Evolutionary conservation across 768 basidiomycete genomes (phyloP), one percentile per base, ranked within the genome.

Genomic region (Candolleomyces efflorescens): DNA sequence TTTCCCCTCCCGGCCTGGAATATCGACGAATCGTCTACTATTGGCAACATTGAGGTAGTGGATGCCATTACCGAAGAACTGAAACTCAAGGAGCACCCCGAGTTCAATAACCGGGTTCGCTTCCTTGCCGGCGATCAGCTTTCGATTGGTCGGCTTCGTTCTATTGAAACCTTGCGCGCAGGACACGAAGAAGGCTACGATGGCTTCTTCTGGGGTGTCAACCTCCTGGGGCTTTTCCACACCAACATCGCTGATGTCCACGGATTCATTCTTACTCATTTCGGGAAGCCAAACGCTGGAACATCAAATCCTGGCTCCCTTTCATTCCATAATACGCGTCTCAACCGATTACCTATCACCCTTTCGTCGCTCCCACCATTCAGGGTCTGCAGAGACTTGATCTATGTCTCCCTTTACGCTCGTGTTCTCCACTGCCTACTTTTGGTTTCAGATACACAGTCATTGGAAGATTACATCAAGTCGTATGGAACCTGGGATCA

Each of bases 181-280:
- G 71, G 73, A 12, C 68, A 75, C 23, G 70, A 75, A 46, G 46
- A 37, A 13, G 68, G 67, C 0, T 60, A 60, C 20, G 22, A 58
- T 0, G 64, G 67, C 0, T 71, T 68, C 43, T 59, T 64, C 0
- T 63, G 68, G 59, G 63, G 60, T 3, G 63, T 62, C 0, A 69
- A 63, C 62, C 60, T 69, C 15, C 70, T 70, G 1, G 75, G 75
- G 0, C 63, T 76, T 0, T 76, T 76, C 60, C 76, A 78, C 58
- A 65, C 52, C 9, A 72, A 76, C 56, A 73, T 75, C 22, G 67
- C 71, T 2, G 70, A 71, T 27, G 57, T 63, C 6, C 66, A 64
- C 37, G 73, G 72, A 0, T 39, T 67, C 2, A 44, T 78, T 4
- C 52, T 67, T 5, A 70, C 62, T 0, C 73, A 75, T 59, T 75